These are phyloP conservation scores for Hypoxylon sp. DNA, from an alignment of 2,329 filamentous ascomycete genomes.

Conservation along the genomic window DNA sequence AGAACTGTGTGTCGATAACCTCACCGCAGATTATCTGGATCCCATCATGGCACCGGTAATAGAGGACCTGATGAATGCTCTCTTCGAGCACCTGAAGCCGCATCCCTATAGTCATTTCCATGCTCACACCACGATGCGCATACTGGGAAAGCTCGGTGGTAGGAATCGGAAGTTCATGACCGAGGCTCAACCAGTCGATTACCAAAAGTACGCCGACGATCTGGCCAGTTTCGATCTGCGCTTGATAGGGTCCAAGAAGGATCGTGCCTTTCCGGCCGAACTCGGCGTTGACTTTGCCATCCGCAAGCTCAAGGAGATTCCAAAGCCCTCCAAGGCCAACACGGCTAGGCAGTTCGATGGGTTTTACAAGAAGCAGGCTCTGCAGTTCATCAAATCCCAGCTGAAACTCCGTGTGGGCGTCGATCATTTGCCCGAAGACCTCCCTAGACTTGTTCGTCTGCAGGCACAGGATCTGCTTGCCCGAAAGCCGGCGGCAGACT, in stretches of 20 bases:
- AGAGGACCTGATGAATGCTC: conserved; percentile 95
- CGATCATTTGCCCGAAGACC: conserved; percentile 88
- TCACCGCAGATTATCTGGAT: conserved; percentile 96
- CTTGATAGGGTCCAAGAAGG: conserved; percentile 86
- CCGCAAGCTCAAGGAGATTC: conserved; percentile 82
- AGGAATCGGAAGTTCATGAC: conserved; percentile 96
- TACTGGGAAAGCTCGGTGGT: conserved; percentile 94
- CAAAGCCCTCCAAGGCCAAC: conserved; percentile 65
- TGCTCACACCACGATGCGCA: conserved; percentile 96
- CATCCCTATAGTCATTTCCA: conserved; percentile 97
- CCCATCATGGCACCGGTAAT: conserved; percentile 99
- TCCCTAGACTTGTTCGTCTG: conserved; percentile 82
- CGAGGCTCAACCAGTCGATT: conserved; percentile 82
- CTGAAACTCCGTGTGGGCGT: conserved; percentile 89
- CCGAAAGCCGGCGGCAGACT: conserved; percentile 74
- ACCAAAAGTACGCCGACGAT: conserved; percentile 87
- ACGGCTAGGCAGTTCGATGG: conserved; percentile 70
- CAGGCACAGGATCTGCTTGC: conserved; percentile 86
- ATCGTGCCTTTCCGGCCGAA: conserved; percentile 85
- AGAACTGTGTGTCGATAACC: conserved; percentile 96
- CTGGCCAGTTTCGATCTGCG: conserved; percentile 86
- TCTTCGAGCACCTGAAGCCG: conserved; percentile 94
- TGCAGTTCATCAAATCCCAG: conserved; percentile 86
- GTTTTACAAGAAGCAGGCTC: conserved; percentile 93
- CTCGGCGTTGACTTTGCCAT: conserved; percentile 90